Conservation (phyloP, 768 basidiomycete species). For the Leccinum fibrillosum region DNA sequence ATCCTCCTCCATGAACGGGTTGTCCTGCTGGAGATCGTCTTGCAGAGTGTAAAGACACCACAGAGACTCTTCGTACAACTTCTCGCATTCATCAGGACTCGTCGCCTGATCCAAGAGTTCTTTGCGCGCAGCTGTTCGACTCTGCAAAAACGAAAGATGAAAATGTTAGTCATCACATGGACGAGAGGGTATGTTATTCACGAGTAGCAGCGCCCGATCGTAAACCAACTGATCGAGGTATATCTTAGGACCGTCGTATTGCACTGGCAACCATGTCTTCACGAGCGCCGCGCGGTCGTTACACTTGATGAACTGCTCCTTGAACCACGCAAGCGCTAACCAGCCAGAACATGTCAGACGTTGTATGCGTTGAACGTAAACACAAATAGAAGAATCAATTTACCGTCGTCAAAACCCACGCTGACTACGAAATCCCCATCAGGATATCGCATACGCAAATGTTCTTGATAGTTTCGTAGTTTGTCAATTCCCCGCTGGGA, state of each 20-base stretch:
- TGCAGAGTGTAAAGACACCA: slow-evolving; percentile 93
- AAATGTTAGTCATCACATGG: background rate
- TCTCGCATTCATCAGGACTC: slow-evolving; percentile 82
- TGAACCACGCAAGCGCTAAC: slow-evolving; percentile 84
- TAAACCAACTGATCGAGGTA: slow-evolving; percentile 92
- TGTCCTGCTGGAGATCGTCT: slow-evolving; percentile 82
- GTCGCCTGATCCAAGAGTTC: slow-evolving; percentile 80
- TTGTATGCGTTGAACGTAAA: slow-evolving; percentile 4
- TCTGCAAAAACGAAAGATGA: slow-evolving; percentile 45
- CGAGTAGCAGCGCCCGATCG: slow-evolving; percentile 84
- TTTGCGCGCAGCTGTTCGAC: slow-evolving; percentile 87
- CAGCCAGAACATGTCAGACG: background rate
- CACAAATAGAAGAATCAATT: slow-evolving; percentile 1
- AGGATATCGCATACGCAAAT: slow-evolving; percentile 75
- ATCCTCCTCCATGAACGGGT: slow-evolving; percentile 84
- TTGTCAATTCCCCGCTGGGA: slow-evolving; percentile 90
- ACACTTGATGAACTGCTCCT: slow-evolving; percentile 90
- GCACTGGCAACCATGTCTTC: slow-evolving; percentile 83
- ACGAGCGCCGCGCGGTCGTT: slow-evolving; percentile 87
- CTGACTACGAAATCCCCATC: slow-evolving; percentile 73
- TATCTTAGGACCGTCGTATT: slow-evolving; percentile 76
- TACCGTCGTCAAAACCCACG: slow-evolving; percentile 79
- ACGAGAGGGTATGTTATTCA: slow-evolving; percentile 38
- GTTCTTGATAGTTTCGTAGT: slow-evolving; percentile 74
- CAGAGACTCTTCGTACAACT: slow-evolving; percentile 89